phyloP scores from a whole-genome alignment of 139 green algal species.

The Zygnema cylindricum region DNA sequence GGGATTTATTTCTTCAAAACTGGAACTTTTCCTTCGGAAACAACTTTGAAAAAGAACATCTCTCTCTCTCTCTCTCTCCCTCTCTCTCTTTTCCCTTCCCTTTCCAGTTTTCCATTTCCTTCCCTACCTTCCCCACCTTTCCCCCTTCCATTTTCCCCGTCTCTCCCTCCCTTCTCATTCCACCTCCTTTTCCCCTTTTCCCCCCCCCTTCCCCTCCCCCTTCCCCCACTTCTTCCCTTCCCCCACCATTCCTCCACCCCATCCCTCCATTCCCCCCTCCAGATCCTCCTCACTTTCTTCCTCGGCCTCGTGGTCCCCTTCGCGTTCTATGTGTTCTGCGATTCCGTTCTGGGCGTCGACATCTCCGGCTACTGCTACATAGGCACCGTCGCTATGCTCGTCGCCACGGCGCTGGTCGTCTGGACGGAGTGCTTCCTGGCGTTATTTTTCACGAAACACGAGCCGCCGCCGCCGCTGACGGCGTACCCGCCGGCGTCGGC shows the following conservation, averaged over 20 bases:
- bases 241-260: neutral
- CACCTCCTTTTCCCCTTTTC: neutral
- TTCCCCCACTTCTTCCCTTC: neutral
- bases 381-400: slow-evolving; percentile 28
- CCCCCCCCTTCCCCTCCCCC: neutral
- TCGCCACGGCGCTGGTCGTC: slow-evolving; percentile 32
- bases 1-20: too few relatives aligned
- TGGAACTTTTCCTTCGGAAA: too few relatives aligned
- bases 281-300: slow-evolving; percentile 51
- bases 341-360: slow-evolving; percentile 4
- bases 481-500: slow-evolving; percentile 46
- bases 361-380: slow-evolving; percentile 50
- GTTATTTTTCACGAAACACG: slow-evolving; percentile 19
- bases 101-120: neutral
- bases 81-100: neutral
- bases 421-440: slow-evolving; percentile 55
- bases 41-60: too few relatives aligned
- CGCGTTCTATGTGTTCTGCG: slow-evolving; percentile 31
- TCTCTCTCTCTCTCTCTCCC: slow-evolving; percentile 21
- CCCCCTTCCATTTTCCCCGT: neutral
- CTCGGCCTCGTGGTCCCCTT: slow-evolving; percentile 44
- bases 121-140: slow-evolving; percentile 5
- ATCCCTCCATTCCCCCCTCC: slow-evolving; percentile 10
- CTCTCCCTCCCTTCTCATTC: neutral
- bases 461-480: neutral